Conservation (phyloP, 306 rosid species). For the Acacia melanoxylon region DNA sequence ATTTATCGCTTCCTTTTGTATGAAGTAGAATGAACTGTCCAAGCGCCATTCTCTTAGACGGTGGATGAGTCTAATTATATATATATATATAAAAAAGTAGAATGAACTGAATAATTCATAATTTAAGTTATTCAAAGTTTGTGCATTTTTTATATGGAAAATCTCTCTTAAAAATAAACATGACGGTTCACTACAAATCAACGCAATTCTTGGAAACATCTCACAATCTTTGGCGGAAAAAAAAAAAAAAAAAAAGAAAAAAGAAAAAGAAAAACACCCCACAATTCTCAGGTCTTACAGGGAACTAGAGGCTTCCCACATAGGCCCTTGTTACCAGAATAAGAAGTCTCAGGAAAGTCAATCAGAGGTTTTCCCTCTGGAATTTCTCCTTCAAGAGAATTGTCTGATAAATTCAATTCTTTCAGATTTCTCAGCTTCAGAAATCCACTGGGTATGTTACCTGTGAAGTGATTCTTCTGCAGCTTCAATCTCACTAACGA, state of each 20-base stretch:
- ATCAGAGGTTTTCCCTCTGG: conserved; percentile 61
- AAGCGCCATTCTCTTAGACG: too few relatives aligned
- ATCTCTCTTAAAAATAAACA: neutral
- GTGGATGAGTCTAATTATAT: too few relatives aligned
- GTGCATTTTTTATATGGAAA: neutral
- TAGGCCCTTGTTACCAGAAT: conserved; percentile 61
- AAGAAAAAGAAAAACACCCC: neutral
- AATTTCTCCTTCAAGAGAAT: conserved; percentile 71
- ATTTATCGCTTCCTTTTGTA: neutral
- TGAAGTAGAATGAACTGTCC: neutral
- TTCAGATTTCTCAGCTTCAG: conserved; percentile 49
- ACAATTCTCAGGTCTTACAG: conserved; percentile 44
- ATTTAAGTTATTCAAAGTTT: neutral
- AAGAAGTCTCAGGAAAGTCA: conserved; percentile 59
- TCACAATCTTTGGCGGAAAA: neutral
- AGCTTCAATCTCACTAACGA: conserved; percentile 55
- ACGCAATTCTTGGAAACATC: neutral
- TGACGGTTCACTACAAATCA: neutral
- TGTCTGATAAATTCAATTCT: conserved; percentile 59
- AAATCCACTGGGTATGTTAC: conserved; percentile 59
- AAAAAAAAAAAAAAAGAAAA: neutral
- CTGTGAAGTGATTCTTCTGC: conserved; percentile 60
- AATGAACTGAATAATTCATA: neutral
- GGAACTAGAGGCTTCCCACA: conserved; percentile 78
- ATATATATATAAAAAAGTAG: too few relatives aligned